Conservation (phyloP, 805 yeast species). For the Jamesozyma rosinii region DNA sequence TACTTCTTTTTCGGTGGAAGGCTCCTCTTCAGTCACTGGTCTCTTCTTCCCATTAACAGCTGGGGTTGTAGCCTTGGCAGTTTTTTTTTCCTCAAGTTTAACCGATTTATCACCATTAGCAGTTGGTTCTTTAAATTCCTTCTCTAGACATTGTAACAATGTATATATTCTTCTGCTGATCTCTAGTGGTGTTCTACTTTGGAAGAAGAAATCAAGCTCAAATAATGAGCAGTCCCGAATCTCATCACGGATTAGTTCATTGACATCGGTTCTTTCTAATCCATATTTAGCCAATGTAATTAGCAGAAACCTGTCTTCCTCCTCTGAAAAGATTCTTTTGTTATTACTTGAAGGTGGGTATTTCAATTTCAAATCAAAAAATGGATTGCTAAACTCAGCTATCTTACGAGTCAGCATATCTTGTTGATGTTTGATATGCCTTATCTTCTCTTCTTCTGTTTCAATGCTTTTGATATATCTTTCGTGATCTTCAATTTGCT, state of each 20-base stretch:
- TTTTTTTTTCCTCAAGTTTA: neutral
- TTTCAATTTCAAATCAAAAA: conserved; percentile 65
- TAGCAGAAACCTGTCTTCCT: conserved; percentile 82
- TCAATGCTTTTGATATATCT: conserved; percentile 73
- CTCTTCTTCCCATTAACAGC: conserved; percentile 4
- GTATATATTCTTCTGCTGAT: conserved; percentile 76
- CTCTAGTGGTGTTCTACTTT: conserved; percentile 72
- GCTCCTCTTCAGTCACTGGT: neutral
- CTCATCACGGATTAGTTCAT: conserved; percentile 69
- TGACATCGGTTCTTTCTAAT: conserved; percentile 65
- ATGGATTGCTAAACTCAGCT: conserved; percentile 62
- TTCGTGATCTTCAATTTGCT: conserved; percentile 82
- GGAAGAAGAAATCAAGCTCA: conserved; percentile 81
- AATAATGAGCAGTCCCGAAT: conserved; percentile 70
- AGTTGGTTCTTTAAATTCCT: conserved; percentile 36
- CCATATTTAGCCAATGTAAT: conserved; percentile 76
- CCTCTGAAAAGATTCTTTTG: conserved; percentile 64
- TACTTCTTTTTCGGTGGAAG: neutral
- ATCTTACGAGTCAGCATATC: conserved; percentile 74
- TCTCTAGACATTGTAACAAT: conserved; percentile 61
- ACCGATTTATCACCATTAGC: neutral
- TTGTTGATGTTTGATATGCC: conserved; percentile 56
- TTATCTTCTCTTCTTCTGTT: conserved; percentile 77
- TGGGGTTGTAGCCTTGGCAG: neutral
- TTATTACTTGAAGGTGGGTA: conserved; percentile 55